Base-by-base conservation (phyloP, 805 yeast genomes). In the Teunomyces stri region DNA sequence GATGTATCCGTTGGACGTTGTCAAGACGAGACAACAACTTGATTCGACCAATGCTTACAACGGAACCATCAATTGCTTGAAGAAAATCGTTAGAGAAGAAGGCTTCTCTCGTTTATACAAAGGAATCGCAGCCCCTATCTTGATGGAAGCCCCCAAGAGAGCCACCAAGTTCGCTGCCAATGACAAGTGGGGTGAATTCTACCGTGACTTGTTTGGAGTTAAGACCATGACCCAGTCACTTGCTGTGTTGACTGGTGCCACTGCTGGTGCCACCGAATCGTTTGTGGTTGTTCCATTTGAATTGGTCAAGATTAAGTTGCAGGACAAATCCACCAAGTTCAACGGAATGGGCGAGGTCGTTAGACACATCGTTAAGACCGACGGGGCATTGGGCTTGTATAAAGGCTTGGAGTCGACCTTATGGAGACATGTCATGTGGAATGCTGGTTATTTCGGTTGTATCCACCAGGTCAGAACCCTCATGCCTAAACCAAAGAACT, bases 131-230 rank as follows among this genome's bases (percentile, higher is more conserved):
- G 96, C 99, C 20, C 99, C 99, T 29, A 89, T 94, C 57, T 76
- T 94, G 60, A 94, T 94, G 99, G 99, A 94, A 69, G 99, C 98
- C 11, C 99, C 99, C 54, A 94, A 94, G 77, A 84, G 99, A 75
- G 99, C 99, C 36, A 91, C 96, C 55, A 94, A 94, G 69, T 94
- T 94, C 65, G 97, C 98, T 44, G 96, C 97, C 52, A 94, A 94
- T 65, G 99, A 94, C 65, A 95, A 89, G 67, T 94, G 96, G 86
- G 92, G 96, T 45, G 85, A 85, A 67, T 68, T 90, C 56, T 92
- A 90, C 78, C 81, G 81, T 56, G 74, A 75, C 27, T 64, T 72
- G 16, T 89, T 91, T 65, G 96, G 89, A 44, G 76, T 87, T 39
- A 66, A 75, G 6, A 67, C 79, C 53, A 79, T 87, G 81, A 87